These are phyloP conservation scores for Cutaneotrichosporon cutaneum DNA, from an alignment of 1,284 basidiomycete species.

Conservation along the genomic window DNA sequence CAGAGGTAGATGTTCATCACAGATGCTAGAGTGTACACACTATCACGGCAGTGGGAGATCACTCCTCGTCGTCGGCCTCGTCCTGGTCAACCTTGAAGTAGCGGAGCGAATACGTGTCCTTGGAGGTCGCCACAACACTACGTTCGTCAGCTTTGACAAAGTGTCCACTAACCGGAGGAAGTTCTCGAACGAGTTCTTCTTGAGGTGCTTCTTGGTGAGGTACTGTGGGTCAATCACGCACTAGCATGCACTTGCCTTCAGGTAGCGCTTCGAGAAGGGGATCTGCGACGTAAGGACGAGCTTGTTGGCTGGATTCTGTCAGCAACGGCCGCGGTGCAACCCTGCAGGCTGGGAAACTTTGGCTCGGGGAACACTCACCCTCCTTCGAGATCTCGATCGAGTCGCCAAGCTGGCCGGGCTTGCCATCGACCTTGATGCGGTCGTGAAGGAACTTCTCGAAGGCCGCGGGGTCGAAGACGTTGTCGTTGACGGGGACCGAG, in stretches of 20 bases:
- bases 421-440: constrained; percentile 75
- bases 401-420: constrained; percentile 79
- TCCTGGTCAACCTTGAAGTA: constrained; percentile 93
- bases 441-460: constrained; percentile 94
- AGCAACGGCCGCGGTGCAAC: constrained; percentile 7
- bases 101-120: constrained; percentile 83
- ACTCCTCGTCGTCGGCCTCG: constrained; percentile 55
- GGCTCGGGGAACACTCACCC: constrained; percentile 58
- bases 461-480: constrained; percentile 85
- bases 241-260: constrained; percentile 34
- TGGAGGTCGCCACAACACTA: constrained; percentile 80
- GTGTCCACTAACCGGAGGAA: constrained; percentile 45
- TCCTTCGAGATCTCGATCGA: constrained; percentile 76
- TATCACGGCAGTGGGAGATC: too few species aligned
- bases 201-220: constrained; percentile 93
- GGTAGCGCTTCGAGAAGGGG: constrained; percentile 85
- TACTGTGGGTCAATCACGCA: constrained; percentile 60
- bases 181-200: constrained; percentile 57
- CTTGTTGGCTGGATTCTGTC: constrained; percentile 62
- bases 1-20: too few species aligned
- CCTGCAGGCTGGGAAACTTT: neutral
- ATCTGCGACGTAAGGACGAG: constrained; percentile 77
- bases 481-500: constrained; percentile 84
- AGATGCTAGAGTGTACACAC: too few species aligned
- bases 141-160: constrained; percentile 12